Conservation (phyloP, 805 yeast species). For the Metschnikowia borealis region DNA sequence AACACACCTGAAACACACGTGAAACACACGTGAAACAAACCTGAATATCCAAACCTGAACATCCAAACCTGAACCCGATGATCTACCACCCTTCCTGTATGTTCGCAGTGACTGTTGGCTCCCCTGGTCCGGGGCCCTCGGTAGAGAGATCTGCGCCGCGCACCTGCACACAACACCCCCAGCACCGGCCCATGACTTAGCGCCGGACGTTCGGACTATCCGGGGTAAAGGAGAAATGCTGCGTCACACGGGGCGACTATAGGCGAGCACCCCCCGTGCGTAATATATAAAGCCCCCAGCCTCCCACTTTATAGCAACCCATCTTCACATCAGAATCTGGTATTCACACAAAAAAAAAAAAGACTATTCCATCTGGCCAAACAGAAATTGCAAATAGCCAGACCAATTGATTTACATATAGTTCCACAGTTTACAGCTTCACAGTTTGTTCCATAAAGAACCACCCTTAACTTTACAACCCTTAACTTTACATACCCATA, state of each 20-base stretch:
- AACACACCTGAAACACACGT: too few species aligned
- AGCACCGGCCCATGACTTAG: neutral
- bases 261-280: neutral
- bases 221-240: slow-evolving; percentile 13
- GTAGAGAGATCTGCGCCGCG: neutral
- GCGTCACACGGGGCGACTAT: neutral
- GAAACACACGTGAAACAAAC: too few species aligned
- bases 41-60: too few species aligned
- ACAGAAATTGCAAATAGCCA: too few species aligned
- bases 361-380: too few species aligned
- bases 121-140: slow-evolving; percentile 1
- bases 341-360: too few species aligned
- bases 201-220: slow-evolving; percentile 15
- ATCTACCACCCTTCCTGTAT: neutral
- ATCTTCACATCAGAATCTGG: too few species aligned
- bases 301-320: neutral
- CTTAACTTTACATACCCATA: neutral
- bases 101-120: too few species aligned
- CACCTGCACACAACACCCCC: neutral
- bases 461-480: neutral
- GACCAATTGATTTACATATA: too few species aligned
- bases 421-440: too few species aligned
- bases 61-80: too few species aligned
- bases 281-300: slow-evolving; percentile 2
- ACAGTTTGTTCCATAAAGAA: too few species aligned